A percentile compares a stretch with the other conserved stretches of the same genome.
Conservation (phyloP, 495 filamentous ascomycete species). For the Aspergillus nanangensis region DNA sequence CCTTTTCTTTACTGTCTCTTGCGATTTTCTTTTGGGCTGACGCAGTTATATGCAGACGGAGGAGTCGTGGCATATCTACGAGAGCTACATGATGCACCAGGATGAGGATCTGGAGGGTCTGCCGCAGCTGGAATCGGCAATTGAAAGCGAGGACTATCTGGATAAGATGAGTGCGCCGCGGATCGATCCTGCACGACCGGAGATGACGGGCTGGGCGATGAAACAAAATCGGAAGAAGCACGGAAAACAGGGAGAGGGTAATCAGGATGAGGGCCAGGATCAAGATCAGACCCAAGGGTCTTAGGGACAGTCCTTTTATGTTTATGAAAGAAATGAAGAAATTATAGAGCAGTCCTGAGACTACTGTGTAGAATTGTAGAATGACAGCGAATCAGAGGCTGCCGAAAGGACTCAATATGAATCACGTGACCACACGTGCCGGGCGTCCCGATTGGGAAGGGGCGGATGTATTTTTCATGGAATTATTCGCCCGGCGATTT, state of each 20-base stretch:
- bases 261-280: conserved; percentile 19
- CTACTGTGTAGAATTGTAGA: neutral
- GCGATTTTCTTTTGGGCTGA: neutral
- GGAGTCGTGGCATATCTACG: conserved; percentile 58
- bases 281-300: too few species aligned
- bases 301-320: too few species aligned
- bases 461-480: neutral
- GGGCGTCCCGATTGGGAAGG: too few species aligned
- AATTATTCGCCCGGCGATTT: conserved; percentile 6
- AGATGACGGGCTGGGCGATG: conserved; percentile 48
- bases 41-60: conserved; percentile 32
- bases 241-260: conserved; percentile 13
- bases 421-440: neutral
- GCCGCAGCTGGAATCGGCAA: conserved; percentile 46
- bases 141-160: conserved; percentile 55
- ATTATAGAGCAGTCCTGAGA: too few species aligned
- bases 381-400: neutral
- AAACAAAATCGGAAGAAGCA: conserved; percentile 44
- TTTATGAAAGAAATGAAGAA: too few species aligned
- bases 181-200: conserved; percentile 46
- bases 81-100: conserved; percentile 56
- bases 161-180: conserved; percentile 62
- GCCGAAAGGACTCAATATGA: neutral
- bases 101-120: conserved; percentile 41
- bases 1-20: neutral